Base-by-base conservation (phyloP, 441 rosid species). In the Populus hybrid region DNA sequence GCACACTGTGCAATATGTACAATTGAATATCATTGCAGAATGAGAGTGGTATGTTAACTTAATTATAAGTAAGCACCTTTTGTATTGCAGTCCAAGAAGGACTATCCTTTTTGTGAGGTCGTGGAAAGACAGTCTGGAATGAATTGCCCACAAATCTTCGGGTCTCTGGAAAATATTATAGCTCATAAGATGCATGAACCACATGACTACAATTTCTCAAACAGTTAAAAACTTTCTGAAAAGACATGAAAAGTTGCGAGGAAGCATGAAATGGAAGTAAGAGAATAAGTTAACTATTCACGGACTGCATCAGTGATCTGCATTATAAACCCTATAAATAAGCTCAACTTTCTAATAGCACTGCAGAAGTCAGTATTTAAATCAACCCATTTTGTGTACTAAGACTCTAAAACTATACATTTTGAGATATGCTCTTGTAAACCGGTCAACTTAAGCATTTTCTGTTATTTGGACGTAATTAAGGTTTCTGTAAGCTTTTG, bases 131-230 rank as follows among this genome's bases (percentile, higher is more conserved):
- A 23, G 92, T 89, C 73, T 78, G 85, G 75, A 91, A 85, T 95
- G 91, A 84, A 88, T 77, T 81, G 94, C 94, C 98, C 98, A 95
- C 85, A 95, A 84, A 86, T 95, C 98, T 75, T 95, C 98, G 6
- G 98, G 98, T 77, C 87, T 91, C 98, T 95, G 85, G 64, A 86
- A 86, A 71, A 89, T 75, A 75, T 74, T 35, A 35, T 65, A 65
- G 66, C 30, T 53, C 75, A 72, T 76, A 70, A 42, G 66, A 72
- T 70, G 69, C 76, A 72, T 75, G 78, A 81, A 82, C 73, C 30
- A 73, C 32, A 30, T 50, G 34, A 77, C 53, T 59, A 10, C 14
- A 65, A 66, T 28, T 28, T 18, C 77, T 24, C 1, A 26, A 64
- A 34, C 11, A 28, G 34, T 6, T 38, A 11, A 30, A 23, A 70